Evolutionary conservation across 495 filamentous ascomycete genomes (phyloP).

Genomic region (Podospora fimiseda): DNA sequence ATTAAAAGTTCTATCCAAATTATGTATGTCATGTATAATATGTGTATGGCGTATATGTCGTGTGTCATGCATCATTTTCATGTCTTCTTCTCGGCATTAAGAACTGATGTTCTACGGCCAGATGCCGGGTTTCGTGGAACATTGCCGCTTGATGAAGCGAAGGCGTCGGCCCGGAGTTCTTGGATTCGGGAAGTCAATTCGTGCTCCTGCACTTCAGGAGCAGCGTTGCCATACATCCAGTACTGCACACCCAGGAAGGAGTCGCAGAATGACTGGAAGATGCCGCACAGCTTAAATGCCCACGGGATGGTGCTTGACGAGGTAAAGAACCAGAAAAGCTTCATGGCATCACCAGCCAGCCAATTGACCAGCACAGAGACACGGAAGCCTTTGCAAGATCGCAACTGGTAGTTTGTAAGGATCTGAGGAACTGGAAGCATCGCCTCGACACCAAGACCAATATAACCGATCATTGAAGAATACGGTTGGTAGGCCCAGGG

Average conservation of each 20-base stretch:
- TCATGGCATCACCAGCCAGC: constrained; percentile 89
- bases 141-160: too few relatives aligned
- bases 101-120: constrained; percentile 32
- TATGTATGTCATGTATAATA: constrained; percentile 2
- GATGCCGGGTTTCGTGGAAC: constrained; percentile 22
- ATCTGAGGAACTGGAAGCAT: constrained; percentile 87
- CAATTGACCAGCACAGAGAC: constrained; percentile 79
- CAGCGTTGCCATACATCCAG: constrained; percentile 66
- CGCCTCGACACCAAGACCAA: constrained; percentile 86
- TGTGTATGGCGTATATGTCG: background rate
- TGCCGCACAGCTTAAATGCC: constrained; percentile 86
- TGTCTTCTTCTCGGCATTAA: constrained; percentile 28
- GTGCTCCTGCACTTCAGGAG: constrained; percentile 20
- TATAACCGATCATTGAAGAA: constrained; percentile 64
- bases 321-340: constrained; percentile 89
- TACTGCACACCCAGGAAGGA: constrained; percentile 78
- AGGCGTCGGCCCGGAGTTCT: constrained; percentile 5
- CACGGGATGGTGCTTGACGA: constrained; percentile 66
- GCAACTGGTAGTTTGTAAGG: constrained; percentile 65
- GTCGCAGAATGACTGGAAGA: constrained; percentile 88
- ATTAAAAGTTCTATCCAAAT: constrained; percentile 2
- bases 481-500: constrained; percentile 55
- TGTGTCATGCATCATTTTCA: constrained; percentile 5
- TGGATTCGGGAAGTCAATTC: constrained; percentile 10
- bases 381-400: constrained; percentile 85